These are phyloP conservation scores for Pisolithus orientalis DNA, from an alignment of 768 basidiomycete genomes.

Conservation along the genomic window DNA sequence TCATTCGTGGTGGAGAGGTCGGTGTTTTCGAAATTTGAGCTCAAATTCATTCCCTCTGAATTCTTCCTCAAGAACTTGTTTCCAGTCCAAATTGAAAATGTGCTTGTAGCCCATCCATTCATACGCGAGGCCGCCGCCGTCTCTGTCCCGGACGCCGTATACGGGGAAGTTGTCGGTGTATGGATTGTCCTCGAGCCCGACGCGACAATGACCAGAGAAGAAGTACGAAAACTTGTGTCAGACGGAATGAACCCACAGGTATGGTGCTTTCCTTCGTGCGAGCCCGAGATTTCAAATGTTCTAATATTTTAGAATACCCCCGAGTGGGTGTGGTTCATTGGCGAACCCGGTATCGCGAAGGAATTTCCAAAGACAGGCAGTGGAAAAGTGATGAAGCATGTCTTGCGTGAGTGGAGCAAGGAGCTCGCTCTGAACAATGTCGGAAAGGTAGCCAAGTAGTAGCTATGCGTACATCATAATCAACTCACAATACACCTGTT, in stretches of 20 bases:
- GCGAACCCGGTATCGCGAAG: conserved; percentile 49
- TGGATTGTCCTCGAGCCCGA: conserved; percentile 57
- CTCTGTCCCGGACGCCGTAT: conserved; percentile 59
- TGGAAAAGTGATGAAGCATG: conserved; percentile 81
- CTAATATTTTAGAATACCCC: conserved; percentile 57
- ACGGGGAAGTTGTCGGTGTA: conserved; percentile 76
- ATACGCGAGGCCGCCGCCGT: conserved; percentile 72
- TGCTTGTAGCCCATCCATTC: conserved; percentile 44
- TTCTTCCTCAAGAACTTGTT: conserved; percentile 58
- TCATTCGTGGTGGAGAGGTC: conserved; percentile 83
- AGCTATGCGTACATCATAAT: too few species aligned
- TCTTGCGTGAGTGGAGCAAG: conserved; percentile 64
- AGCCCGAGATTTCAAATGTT: conserved; percentile 2
- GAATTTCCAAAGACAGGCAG: conserved; percentile 83
- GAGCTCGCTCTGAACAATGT: conserved; percentile 41
- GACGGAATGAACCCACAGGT: conserved; percentile 77
- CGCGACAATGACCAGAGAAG: conserved; percentile 37
- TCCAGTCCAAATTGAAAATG: conserved; percentile 82
- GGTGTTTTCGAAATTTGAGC: background rate
- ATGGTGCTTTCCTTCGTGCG: conserved; percentile 6
- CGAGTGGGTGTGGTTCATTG: conserved; percentile 78
- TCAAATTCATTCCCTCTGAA: background rate
- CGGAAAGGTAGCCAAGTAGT: conserved; percentile 24
- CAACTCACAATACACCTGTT: too few species aligned
- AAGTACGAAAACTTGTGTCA: conserved; percentile 48